Evolutionary conservation across 2,329 filamentous ascomycete species (phyloP).

Genomic region (Colletotrichum lentis): DNA sequence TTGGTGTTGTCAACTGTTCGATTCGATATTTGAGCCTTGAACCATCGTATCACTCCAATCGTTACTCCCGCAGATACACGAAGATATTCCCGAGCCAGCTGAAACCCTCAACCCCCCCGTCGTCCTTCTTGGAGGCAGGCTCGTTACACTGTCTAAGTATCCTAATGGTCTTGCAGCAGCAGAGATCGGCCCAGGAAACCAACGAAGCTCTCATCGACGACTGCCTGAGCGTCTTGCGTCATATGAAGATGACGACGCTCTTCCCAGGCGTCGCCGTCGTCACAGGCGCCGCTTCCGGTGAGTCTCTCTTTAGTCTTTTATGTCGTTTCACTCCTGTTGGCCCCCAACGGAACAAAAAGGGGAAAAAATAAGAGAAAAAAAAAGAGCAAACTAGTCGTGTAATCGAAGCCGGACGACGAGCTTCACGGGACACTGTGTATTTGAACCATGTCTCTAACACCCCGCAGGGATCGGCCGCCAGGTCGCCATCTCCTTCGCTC

Average conservation of each 20-base stretch:
- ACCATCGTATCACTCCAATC: conserved; percentile 7
- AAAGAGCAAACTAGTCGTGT: too few relatives aligned
- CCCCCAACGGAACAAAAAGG: too few relatives aligned
- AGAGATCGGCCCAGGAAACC: background rate
- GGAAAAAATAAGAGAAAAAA: too few relatives aligned
- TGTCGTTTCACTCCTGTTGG: too few relatives aligned
- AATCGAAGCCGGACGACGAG: too few relatives aligned
- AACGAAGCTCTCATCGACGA: conserved; percentile 19
- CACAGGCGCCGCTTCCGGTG: conserved; percentile 47
- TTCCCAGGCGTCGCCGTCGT: conserved; percentile 47
- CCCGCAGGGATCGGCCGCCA: conserved; percentile 53
- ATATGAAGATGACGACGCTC: conserved; percentile 40
- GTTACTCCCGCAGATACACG: conserved; percentile 2
- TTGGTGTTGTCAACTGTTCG: too few relatives aligned
- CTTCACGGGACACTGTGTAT: background rate
- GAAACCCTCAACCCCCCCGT: background rate
- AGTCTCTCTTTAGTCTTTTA: background rate
- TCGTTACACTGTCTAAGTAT: background rate
- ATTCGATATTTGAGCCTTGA: background rate
- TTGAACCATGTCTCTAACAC: background rate
- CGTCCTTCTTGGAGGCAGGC: too few relatives aligned
- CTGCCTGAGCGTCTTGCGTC: conserved; percentile 2
- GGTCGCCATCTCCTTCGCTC: conserved; percentile 54
- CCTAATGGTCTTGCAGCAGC: conserved; percentile 7
- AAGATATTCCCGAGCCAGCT: background rate